These are phyloP conservation scores for Globisporangium viniferum DNA, from an alignment of 352 stramenopile species.

Conservation along the genomic window DNA sequence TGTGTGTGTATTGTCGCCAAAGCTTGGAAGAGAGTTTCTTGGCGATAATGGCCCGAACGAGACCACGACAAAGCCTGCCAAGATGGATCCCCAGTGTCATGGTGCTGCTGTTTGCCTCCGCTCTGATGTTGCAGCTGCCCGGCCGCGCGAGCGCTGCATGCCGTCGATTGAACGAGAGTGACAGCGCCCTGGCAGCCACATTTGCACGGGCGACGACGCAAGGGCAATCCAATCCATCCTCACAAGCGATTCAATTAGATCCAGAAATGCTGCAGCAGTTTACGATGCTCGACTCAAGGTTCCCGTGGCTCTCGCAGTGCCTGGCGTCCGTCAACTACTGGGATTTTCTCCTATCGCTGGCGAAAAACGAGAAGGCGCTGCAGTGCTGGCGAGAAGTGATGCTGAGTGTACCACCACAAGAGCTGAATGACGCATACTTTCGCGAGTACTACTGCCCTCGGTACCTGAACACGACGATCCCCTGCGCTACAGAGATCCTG, in stretches of 20 bases:
- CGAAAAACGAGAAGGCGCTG: not conserved
- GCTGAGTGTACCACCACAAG: not conserved
- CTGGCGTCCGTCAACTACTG: constrained; percentile 2
- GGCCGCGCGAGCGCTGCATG: not conserved
- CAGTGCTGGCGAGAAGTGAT: not conserved
- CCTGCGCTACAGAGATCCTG: not conserved
- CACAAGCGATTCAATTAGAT: too few species aligned
- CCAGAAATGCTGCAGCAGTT: not conserved
- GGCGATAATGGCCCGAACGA: not conserved
- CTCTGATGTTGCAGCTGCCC: not conserved
- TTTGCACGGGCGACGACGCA: not conserved
- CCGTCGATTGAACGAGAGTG: not conserved
- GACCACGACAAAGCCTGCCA: not conserved
- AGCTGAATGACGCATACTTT: constrained; percentile 3
- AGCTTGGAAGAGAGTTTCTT: not conserved
- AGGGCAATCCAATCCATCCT: not conserved
- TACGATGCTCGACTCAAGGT: not conserved
- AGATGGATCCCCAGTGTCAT: not conserved
- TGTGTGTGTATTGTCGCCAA: not conserved
- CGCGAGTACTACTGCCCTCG: not conserved
- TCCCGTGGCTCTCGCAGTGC: constrained; percentile 4
- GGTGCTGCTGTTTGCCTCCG: not conserved
- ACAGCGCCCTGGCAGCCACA: not conserved
- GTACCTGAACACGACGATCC: not conserved
- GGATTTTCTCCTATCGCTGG: not conserved